phyloP scores from a whole-genome alignment of 2,329 filamentous ascomycete genomes.

The Diplodia sapinea region DNA sequence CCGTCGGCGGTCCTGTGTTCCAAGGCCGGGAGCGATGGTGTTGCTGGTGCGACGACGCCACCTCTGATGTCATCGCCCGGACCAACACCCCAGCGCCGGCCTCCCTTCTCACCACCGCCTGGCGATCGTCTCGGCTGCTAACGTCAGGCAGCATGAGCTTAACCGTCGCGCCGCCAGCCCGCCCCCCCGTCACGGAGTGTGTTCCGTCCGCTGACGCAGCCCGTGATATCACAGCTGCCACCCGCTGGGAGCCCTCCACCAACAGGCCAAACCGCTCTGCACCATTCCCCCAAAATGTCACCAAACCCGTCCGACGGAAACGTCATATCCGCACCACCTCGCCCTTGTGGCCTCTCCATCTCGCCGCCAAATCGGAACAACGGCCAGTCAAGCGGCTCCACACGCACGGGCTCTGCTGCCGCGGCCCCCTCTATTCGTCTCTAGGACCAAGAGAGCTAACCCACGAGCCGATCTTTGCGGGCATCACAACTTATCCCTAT shows the following conservation, averaged over 20 bases:
- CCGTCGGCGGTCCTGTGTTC: not conserved
- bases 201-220: slow-evolving; percentile 19
- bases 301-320: slow-evolving; percentile 7
- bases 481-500: not conserved
- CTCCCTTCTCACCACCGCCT: not conserved
- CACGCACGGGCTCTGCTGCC: not conserved
- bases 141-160: slow-evolving; percentile 29
- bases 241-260: not conserved
- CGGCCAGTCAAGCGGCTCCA: not conserved
- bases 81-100: not conserved
- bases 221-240: slow-evolving; percentile 21
- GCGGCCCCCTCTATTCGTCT: not conserved
- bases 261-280: not conserved
- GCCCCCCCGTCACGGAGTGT: not conserved
- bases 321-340: slow-evolving; percentile 25
- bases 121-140: slow-evolving; percentile 17
- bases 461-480: not conserved
- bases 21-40: slow-evolving; percentile 14
- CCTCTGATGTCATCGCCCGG: slow-evolving; percentile 28
- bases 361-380: not conserved
- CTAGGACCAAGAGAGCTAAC: not conserved
- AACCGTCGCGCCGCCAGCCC: not conserved
- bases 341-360: not conserved
- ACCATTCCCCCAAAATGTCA: not conserved
- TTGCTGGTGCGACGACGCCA: slow-evolving; percentile 25